These are phyloP conservation scores for Euclidium syriacum DNA, from an alignment of 345 rosid genomes.

Conservation along the genomic window DNA sequence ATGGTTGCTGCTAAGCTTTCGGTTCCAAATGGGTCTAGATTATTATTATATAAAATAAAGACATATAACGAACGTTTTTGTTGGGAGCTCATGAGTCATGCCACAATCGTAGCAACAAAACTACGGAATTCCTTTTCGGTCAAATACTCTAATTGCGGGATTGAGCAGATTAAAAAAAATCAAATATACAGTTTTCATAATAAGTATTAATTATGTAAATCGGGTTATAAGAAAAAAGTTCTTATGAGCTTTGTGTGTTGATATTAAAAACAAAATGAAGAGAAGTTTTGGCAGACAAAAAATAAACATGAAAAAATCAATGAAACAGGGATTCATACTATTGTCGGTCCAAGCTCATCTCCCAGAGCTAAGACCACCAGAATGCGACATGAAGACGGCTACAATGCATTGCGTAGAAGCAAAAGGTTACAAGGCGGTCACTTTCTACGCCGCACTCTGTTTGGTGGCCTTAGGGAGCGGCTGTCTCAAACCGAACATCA, in stretches of 20 bases:
- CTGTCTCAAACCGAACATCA: constrained; percentile 92
- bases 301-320: background rate
- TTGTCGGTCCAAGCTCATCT: constrained; percentile 89
- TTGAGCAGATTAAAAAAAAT: no score
- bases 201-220: no score
- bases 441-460: constrained; percentile 68
- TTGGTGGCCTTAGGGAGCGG: constrained; percentile 97
- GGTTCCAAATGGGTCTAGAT: constrained; percentile 25
- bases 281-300: background rate
- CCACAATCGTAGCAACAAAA: no score
- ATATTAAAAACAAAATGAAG: background rate
- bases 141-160: no score
- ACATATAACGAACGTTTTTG: no score
- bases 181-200: no score
- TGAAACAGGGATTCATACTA: constrained; percentile 72
- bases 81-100: no score
- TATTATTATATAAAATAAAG: no score
- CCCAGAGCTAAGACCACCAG: constrained; percentile 76
- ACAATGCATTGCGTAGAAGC: constrained; percentile 52
- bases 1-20: constrained; percentile 17
- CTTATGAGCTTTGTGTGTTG: background rate
- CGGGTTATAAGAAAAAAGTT: no score
- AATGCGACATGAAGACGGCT: constrained; percentile 46
- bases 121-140: no score
- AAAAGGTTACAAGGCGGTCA: constrained; percentile 53